Base-by-base conservation (phyloP, 2,329 filamentous ascomycete genomes). In the Rasamsonia emersonii region DNA sequence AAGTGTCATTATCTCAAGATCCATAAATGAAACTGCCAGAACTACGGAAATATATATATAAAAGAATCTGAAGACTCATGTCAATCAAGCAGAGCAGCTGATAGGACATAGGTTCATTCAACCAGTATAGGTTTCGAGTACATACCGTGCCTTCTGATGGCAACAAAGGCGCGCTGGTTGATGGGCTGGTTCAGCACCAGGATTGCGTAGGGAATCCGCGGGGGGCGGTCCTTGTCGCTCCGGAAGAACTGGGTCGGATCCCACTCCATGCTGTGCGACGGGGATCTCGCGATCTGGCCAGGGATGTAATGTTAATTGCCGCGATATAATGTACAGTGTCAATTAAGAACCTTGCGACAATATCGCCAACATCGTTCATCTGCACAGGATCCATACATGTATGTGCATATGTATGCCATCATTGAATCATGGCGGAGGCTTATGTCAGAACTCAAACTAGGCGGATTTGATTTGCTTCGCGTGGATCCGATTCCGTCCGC, bases 141-240 rank as follows among this genome's bases (percentile, higher is more conserved):
- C 41, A 33, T 39, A 62, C 59, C 57, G 44, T 57, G 47, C 36
- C 53, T 47, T 36, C 51, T 52, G 11, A 65, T 41, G 14, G 58
- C 51, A 7, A 40, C 41, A 40, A 61, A 56, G 2, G 61, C 61
- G 30, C 47, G 56, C 33, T 57, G 54, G 29, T 66, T 61, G 36
- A 81, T 68, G 17, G 74, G 73, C 41, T 78, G 75, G 45, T 81
- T 78, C 11, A 81, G 59, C 25, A 79, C 60, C 26, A 81, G 48
- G 24, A 82, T 56, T 4, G 68, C 69, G 37, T 65, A 68, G 41
- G 50, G 47, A 32, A 46, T 33, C 24, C 44, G 38, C 24, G 44
- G 42, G 16, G 33, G 18, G 17, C 23, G n/a, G 23, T 47, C 30
- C 28, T 43, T 40, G 18, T 42, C 34, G n/a, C 47, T 42, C 29